Evolutionary conservation across 805 yeast species (phyloP), one percentile per base, ranked within the genome.

Genomic region (Candida michaelii): DNA sequence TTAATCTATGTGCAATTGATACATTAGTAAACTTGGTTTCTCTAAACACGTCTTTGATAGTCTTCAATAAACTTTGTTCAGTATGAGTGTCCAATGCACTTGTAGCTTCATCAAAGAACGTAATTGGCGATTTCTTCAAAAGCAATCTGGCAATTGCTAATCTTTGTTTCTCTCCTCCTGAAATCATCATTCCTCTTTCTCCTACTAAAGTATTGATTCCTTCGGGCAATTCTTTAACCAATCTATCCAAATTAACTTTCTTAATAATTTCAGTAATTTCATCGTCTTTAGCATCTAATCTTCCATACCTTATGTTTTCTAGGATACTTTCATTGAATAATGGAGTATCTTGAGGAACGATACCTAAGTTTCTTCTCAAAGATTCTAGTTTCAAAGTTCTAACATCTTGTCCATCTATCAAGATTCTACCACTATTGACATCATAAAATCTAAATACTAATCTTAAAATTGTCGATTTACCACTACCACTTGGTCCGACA

Each of bases 91-190:
- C 99, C 36, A 93, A 72, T 0, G 99, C 98, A 36, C 95, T 84
- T 0, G 99, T 88, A 2, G 99, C 98, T 58, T 93, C 99, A 58
- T 93, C 99, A 52, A 93, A 90, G 62, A 93, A 91, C 43, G 95
- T 85, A 37, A 93, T 88, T 19, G 93, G 91, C 0, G 97, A 80
- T 49, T 80, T 74, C 62, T 93, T 93, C 52, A 93, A 66, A 33
- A 93, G 63, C n/a, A 93, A 78, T 49, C 99, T 75, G 0, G 97
- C 93, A 50, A 93, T 89, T 0, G 99, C 98, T 32, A 93, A 71
- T 48, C 99, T 71, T 65, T 93, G 99, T 60, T 93, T 90, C 61
- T 93, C 99, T 47, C 99, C 99, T n/a, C 99, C 99, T 18, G 97
- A 89, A 36, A 93, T 90, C 99, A 93, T 93, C 76, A 93, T 76